Base-by-base conservation (phyloP, 768 basidiomycete species). In the Tulasnella sp. region DNA sequence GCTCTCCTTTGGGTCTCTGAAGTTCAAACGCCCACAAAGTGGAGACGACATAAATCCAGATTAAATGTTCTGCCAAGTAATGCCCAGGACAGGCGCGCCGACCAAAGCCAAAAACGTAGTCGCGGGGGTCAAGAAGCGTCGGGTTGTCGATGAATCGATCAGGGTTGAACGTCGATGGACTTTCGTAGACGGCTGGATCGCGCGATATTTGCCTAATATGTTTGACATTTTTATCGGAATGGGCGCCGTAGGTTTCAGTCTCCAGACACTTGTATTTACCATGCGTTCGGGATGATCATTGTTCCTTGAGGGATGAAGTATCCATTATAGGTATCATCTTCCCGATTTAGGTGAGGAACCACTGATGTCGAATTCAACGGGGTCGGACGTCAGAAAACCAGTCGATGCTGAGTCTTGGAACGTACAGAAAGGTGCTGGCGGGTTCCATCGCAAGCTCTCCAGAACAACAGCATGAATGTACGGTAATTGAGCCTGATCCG, bases 241-340 rank as follows among this genome's bases (percentile, higher is more conserved):
- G 40, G 7, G 40, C 7, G 40, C 40, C 8, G 7, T 16, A 40
- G 16, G 40, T 40, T 40, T 7, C 40, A 52, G 29, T 52, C 5
- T 52, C 7, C 5, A 26, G n/a, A 26, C 47, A 52, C 8, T 22
- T 22, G 29, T 52, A 52, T 19, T 52, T 52, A 22, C 63, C 63
- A 64, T 32, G 34, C 34, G 63, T 64, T 64, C 29, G n/a, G 19
- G 26, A 64, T 14, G 6, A 75, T 66, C 19, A 63, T 67, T 6
- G 74, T 59, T 9, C 59, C 66, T 9, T 39, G 32, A 17, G 74
- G 72, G 22, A 75, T 73, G n/a, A 39, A 35, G 29, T 74, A 74
- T 6, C 73, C 73, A 26, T 74, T 37, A 32, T 74, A 74, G 8
- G 42, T 59, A 36, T 74, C 73, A n/a, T 73, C 73, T 70, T 63